Evolutionary conservation across 2,329 filamentous ascomycete genomes (phyloP).

Genomic region (Colletotrichum plurivorum): DNA sequence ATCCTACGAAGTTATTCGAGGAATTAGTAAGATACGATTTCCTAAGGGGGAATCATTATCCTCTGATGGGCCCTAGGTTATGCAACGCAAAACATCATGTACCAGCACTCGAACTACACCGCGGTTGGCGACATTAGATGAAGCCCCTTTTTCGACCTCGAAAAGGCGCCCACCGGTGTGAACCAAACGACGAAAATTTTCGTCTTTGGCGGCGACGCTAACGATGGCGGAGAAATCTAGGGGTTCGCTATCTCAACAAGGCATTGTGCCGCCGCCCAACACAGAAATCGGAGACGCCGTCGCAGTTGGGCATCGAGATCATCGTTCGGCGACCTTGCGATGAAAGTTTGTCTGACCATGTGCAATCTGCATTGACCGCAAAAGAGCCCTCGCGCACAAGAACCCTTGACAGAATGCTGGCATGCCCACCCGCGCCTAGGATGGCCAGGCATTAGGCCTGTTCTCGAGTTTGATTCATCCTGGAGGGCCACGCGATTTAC

Average conservation of each 20-base stretch:
- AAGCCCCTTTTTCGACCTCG: conserved; percentile 2
- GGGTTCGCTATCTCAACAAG: conserved; percentile 25
- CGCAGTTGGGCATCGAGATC: conserved; percentile 40
- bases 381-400: conserved; percentile 18
- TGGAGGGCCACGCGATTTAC: conserved; percentile 35
- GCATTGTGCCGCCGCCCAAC: conserved; percentile 22
- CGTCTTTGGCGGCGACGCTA: conserved; percentile 15
- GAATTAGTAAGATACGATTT: too few relatives aligned
- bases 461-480: conserved; percentile 29
- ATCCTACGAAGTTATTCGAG: too few relatives aligned
- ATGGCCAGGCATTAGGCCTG: conserved; percentile 27
- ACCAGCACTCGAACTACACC: too few relatives aligned
- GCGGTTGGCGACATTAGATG: neutral
- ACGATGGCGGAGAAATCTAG: conserved; percentile 13
- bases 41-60: too few relatives aligned
- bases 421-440: conserved; percentile 15
- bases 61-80: too few relatives aligned
- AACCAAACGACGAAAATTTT: conserved; percentile 4
- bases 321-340: conserved; percentile 31
- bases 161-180: neutral
- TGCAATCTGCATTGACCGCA: conserved; percentile 31
- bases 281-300: conserved; percentile 27
- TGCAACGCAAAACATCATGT: too few relatives aligned
- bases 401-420: conserved; percentile 19
- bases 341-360: conserved; percentile 37